Evolutionary conservation across 192 early-diverging fungal species (phyloP).

Genomic region (Gamsiella multidivaricata): DNA sequence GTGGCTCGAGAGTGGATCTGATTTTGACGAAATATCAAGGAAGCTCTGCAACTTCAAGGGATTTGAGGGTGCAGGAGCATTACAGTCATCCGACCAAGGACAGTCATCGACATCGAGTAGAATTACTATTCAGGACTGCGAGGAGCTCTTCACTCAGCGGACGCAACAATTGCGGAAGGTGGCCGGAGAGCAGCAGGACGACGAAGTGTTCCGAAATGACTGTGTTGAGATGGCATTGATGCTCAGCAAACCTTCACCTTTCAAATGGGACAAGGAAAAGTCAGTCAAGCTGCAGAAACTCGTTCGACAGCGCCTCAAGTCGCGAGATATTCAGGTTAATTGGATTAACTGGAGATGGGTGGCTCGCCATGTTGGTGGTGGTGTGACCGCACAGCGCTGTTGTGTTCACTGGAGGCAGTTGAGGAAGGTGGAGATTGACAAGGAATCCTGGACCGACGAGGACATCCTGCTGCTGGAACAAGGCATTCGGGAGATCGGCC

Average conservation of each 20-base stretch:
- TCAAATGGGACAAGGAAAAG: slow-evolving; percentile 37
- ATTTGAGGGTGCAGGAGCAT: background rate
- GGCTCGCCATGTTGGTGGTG: slow-evolving; percentile 32
- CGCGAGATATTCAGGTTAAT: slow-evolving; percentile 36
- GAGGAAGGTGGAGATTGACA: slow-evolving; percentile 11
- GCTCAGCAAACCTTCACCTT: slow-evolving; percentile 3
- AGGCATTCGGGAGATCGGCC: slow-evolving; percentile 36
- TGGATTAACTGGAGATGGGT: slow-evolving; percentile 56
- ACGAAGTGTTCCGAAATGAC: slow-evolving; percentile 4
- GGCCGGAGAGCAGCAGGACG: background rate
- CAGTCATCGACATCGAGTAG: background rate
- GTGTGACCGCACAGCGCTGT: slow-evolving; percentile 28
- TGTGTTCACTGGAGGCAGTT: slow-evolving; percentile 26
- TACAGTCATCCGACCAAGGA: background rate
- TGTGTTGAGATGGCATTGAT: slow-evolving; percentile 32
- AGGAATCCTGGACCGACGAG: slow-evolving; percentile 27
- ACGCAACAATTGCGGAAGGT: background rate
- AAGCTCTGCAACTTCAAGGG: background rate
- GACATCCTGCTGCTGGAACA: slow-evolving; percentile 25
- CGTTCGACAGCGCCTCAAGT: slow-evolving; percentile 32
- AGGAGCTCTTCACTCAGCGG: slow-evolving; percentile 14
- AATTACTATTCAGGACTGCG: slow-evolving; percentile 16
- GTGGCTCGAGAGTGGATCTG: slow-evolving; percentile 25
- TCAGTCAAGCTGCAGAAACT: slow-evolving; percentile 46
- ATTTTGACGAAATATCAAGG: slow-evolving; percentile 33